These are phyloP conservation scores for Ogataea paraovalis DNA, from an alignment of 805 yeast genomes.

Conservation along the genomic window DNA sequence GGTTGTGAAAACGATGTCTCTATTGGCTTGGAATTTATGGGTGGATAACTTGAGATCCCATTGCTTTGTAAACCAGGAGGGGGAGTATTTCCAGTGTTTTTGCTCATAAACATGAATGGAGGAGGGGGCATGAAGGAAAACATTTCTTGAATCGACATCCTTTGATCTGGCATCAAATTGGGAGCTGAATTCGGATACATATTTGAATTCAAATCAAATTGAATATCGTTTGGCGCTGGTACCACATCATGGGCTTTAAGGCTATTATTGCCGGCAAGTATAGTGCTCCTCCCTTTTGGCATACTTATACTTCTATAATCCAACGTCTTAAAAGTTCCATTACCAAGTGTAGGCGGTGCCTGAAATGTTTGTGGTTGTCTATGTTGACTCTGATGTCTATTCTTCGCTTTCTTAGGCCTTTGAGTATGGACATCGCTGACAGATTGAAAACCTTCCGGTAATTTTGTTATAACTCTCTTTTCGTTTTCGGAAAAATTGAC, in stretches of 20 bases:
- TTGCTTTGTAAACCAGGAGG: no score
- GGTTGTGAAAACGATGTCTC: no score
- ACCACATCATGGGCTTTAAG: no score
- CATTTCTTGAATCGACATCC: no score
- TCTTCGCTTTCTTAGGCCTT: neutral
- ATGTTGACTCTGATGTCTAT: neutral
- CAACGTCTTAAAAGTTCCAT: neutral
- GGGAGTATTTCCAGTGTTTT: no score
- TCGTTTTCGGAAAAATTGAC: conserved; percentile 12
- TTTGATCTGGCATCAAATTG: no score
- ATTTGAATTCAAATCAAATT: neutral
- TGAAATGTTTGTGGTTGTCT: neutral
- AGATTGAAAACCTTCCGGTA: conserved; percentile 8
- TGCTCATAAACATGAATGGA: no score
- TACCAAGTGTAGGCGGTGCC: neutral
- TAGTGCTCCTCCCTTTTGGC: neutral
- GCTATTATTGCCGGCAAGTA: no score
- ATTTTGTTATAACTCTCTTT: conserved; percentile 5
- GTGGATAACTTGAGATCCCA: no score
- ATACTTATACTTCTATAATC: conserved; percentile 7
- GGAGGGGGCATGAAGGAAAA: no score
- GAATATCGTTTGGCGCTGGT: neutral
- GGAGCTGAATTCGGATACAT: no score
- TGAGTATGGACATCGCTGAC: neutral
- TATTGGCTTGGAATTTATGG: no score